These are phyloP conservation scores for Sporothrix schenckii DNA, from an alignment of 2,329 filamentous ascomycete genomes.

Conservation along the genomic window DNA sequence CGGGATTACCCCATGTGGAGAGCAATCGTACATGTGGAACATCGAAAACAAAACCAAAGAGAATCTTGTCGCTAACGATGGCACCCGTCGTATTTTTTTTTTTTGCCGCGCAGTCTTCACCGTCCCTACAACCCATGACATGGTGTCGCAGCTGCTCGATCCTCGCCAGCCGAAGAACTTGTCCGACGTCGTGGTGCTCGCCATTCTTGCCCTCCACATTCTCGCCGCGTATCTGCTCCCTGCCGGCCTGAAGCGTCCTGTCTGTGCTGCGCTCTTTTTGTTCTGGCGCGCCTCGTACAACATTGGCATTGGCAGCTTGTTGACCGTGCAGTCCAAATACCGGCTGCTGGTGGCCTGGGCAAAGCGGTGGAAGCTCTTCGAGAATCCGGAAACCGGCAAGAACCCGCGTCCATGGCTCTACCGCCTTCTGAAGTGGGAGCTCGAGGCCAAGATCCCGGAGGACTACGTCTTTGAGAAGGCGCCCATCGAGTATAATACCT, in stretches of 20 bases:
- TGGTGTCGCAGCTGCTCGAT: constrained; percentile 96
- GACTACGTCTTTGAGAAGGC: constrained; percentile 94
- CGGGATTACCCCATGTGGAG: constrained; percentile 15
- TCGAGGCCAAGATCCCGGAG: constrained; percentile 90
- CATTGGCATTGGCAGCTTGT: constrained; percentile 84
- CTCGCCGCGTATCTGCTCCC: constrained; percentile 74
- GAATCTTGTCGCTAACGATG: constrained; percentile 30
- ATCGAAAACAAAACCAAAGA: not conserved
- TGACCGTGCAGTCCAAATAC: constrained; percentile 88
- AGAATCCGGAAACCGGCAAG: constrained; percentile 75
- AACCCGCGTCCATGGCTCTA: constrained; percentile 84
- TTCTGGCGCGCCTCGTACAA: constrained; percentile 96
- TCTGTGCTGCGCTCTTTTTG: constrained; percentile 81
- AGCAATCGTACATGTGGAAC: constrained; percentile 16
- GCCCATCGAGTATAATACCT: constrained; percentile 98
- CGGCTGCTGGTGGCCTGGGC: constrained; percentile 86
- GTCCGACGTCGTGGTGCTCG: constrained; percentile 79
- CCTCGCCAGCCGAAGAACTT: constrained; percentile 94
- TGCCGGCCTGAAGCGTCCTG: constrained; percentile 66
- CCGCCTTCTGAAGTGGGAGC: constrained; percentile 79
- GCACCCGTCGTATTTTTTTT: not conserved
- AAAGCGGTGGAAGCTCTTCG: constrained; percentile 81
- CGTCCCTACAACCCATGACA: constrained; percentile 94
- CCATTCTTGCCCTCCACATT: constrained; percentile 75
- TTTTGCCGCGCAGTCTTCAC: constrained; percentile 72